Evolutionary conservation across 495 filamentous ascomycete species (phyloP).

Genomic region (Pseudomonodictys pantanalensis): DNA sequence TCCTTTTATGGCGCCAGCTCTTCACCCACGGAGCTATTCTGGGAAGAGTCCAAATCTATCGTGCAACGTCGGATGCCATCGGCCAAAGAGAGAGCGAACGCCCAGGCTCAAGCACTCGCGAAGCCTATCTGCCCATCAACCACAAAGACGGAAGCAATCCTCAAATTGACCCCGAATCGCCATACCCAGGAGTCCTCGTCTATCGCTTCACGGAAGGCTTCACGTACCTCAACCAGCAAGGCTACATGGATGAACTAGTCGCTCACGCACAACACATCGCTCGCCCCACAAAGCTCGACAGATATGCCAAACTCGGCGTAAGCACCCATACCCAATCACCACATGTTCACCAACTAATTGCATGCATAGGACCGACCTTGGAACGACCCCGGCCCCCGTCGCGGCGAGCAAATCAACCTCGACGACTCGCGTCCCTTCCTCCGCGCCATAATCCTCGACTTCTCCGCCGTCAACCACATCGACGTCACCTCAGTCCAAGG

Average conservation of each 20-base stretch:
- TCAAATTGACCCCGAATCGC: constrained; percentile 67
- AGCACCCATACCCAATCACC: constrained; percentile 8
- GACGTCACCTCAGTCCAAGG: constrained; percentile 93
- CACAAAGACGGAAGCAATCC: constrained; percentile 91
- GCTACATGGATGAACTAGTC: constrained; percentile 81
- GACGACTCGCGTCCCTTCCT: constrained; percentile 63
- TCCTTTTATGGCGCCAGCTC: constrained; percentile 80
- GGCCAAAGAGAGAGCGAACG: constrained; percentile 18
- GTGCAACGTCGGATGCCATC: constrained; percentile 74
- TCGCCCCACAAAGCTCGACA: constrained; percentile 66
- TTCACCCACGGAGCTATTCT: constrained; percentile 84
- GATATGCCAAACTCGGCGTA: constrained; percentile 60
- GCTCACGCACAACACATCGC: constrained; percentile 68
- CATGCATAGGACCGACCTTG: constrained; percentile 71
- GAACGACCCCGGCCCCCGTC: constrained; percentile 84
- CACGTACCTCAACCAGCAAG: constrained; percentile 90
- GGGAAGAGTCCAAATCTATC: constrained; percentile 82
- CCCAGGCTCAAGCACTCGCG: constrained; percentile 46
- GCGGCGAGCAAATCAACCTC: constrained; percentile 50
- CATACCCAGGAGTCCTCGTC: constrained; percentile 93
- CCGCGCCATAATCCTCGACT: constrained; percentile 91
- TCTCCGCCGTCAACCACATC: constrained; percentile 92
- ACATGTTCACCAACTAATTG: background rate
- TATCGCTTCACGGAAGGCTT: constrained; percentile 96
- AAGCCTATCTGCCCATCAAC: constrained; percentile 85